phyloP scores from a whole-genome alignment of 257 asterid species.

The Fraxinus excelsior region DNA sequence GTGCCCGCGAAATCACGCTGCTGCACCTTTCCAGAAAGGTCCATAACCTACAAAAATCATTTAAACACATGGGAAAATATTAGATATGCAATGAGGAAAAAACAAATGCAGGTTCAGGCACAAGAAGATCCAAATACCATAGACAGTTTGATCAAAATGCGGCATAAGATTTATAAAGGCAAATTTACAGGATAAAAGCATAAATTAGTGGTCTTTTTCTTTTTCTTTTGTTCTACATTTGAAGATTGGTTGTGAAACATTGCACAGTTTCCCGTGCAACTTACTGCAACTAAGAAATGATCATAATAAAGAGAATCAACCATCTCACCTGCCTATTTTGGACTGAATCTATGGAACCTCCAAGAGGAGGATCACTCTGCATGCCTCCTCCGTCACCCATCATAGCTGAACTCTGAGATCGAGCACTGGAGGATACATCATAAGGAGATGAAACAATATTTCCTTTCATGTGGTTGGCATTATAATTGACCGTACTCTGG shows the following conservation, averaged over 20 bases:
- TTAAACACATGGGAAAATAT: conserved; percentile 23
- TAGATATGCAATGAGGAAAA: conserved; percentile 17
- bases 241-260: not conserved
- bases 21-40: conserved; percentile 64
- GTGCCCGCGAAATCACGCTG: conserved; percentile 87
- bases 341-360: conserved; percentile 62
- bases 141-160: not conserved
- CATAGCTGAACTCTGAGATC: conserved; percentile 67
- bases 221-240: not conserved
- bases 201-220: not conserved
- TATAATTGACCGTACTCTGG: conserved; percentile 51
- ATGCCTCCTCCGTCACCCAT: conserved; percentile 72
- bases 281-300: conserved; percentile 21
- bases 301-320: conserved; percentile 24
- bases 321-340: conserved; percentile 68
- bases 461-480: conserved; percentile 54
- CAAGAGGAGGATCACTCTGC: conserved; percentile 77
- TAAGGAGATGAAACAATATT: conserved; percentile 74
- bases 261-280: not conserved
- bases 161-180: not conserved
- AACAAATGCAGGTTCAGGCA: conserved; percentile 9
- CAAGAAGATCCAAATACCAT: conserved; percentile 7
- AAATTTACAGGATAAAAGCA: not conserved
- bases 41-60: conserved; percentile 58
- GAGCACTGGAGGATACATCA: conserved; percentile 63